These are phyloP conservation scores for Paraconiothyrium sp. DNA, from an alignment of 2,329 filamentous ascomycete genomes.

Conservation along the genomic window DNA sequence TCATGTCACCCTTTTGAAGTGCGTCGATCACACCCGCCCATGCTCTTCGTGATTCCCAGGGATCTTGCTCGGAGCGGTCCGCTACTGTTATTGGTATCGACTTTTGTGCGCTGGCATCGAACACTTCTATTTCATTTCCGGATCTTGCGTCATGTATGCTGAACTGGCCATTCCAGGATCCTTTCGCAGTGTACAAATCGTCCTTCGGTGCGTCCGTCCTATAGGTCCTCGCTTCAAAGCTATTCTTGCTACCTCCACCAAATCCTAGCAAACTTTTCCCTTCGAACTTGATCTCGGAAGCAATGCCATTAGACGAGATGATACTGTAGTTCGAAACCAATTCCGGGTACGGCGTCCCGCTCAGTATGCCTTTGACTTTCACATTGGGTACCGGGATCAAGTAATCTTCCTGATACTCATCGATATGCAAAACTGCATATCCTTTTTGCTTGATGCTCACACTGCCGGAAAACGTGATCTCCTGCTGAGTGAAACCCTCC, in stretches of 20 bases:
- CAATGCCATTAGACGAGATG: slow-evolving; percentile 53
- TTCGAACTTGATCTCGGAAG: slow-evolving; percentile 55
- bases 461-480: slow-evolving; percentile 57
- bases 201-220: slow-evolving; percentile 44
- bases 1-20: slow-evolving; percentile 55
- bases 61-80: slow-evolving; percentile 52
- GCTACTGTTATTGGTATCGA: slow-evolving; percentile 34
- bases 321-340: slow-evolving; percentile 54
- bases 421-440: slow-evolving; percentile 56
- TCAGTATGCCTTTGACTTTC: slow-evolving; percentile 57
- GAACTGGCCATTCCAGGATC: slow-evolving; percentile 54
- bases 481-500: slow-evolving; percentile 58
- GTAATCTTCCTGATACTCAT: slow-evolving; percentile 56
- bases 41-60: slow-evolving; percentile 57
- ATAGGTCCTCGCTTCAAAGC: slow-evolving; percentile 51
- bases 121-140: slow-evolving; percentile 49
- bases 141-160: slow-evolving; percentile 46
- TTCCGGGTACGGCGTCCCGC: slow-evolving; percentile 56
- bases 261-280: slow-evolving; percentile 53
- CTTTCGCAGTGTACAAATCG: slow-evolving; percentile 51
- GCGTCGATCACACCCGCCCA: slow-evolving; percentile 54
- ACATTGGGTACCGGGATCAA: slow-evolving; percentile 57
- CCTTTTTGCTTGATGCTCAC: slow-evolving; percentile 59
- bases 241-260: slow-evolving; percentile 52
- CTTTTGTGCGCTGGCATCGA: slow-evolving; percentile 38